Percentiles rank a stretch among this genome's conserved stretches.
phyloP scores from a whole-genome alignment of 768 basidiomycete genomes.

The Mycena vulgaris region DNA sequence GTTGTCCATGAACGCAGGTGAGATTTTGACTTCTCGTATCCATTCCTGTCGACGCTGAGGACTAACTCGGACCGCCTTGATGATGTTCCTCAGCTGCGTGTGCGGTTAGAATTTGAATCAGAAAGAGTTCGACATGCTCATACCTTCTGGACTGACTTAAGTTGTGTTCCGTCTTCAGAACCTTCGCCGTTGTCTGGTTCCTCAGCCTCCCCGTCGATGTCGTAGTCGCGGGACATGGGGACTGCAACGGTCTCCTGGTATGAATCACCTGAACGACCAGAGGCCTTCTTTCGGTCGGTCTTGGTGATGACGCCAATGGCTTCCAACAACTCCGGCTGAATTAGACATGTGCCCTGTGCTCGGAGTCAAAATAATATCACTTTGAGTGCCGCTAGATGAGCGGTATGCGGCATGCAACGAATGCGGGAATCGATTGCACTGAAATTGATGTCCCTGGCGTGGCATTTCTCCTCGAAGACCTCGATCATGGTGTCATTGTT shows the following conservation, averaged over 20 bases:
- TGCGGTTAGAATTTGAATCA: too few relatives aligned
- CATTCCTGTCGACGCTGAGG: too few relatives aligned
- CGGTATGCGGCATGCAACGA: constrained; percentile 15
- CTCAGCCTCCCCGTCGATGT: background rate
- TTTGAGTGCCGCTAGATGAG: constrained; percentile 1
- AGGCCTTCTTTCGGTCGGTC: constrained; percentile 1
- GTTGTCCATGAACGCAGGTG: too few relatives aligned
- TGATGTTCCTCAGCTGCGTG: too few relatives aligned
- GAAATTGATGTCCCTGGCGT: background rate
- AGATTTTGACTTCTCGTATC: too few relatives aligned
- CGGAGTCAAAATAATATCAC: background rate
- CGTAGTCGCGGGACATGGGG: background rate
- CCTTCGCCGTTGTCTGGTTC: background rate
- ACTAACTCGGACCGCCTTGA: too few relatives aligned
- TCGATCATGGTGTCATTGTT: constrained; percentile 16
- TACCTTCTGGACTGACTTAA: too few relatives aligned
- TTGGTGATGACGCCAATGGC: background rate
- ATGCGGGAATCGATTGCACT: background rate
- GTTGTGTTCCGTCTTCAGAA: too few relatives aligned
- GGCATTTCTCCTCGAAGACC: background rate
- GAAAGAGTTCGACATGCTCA: too few relatives aligned
- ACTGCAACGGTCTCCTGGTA: background rate
- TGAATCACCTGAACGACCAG: background rate
- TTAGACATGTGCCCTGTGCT: too few relatives aligned
- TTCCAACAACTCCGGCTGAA: background rate